Evolutionary conservation across 1,284 basidiomycete species (phyloP).

Genomic region (Apiotrichum laibachii): DNA sequence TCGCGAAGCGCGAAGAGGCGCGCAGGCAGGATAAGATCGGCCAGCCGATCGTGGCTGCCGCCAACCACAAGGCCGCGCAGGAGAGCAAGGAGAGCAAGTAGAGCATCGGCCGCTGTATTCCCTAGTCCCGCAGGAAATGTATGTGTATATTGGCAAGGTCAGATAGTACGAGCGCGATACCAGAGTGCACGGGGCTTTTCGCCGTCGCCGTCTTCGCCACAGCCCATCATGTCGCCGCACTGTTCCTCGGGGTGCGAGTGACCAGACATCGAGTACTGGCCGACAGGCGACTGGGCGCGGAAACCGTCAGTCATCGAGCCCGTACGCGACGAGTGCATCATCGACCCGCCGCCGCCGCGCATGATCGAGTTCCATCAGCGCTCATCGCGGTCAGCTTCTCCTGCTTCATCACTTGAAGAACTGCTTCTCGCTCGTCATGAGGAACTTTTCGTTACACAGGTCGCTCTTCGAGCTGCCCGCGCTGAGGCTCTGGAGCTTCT

Average conservation of each 20-base stretch:
- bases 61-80: no score
- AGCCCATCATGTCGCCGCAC: slow-evolving; percentile 54
- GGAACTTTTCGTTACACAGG: slow-evolving; percentile 82
- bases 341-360: slow-evolving; percentile 1
- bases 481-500: slow-evolving; percentile 72
- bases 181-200: no score
- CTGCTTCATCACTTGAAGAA: slow-evolving; percentile 87
- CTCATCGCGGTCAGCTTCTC: slow-evolving; percentile 60
- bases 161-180: no score
- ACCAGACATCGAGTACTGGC: slow-evolving; percentile 44
- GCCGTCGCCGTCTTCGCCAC: slow-evolving; percentile 55
- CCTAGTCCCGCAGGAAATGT: no score
- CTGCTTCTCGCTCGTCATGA: slow-evolving; percentile 83
- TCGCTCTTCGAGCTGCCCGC: slow-evolving; percentile 85
- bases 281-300: slow-evolving; percentile 59
- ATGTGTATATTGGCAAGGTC: no score
- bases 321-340: slow-evolving; percentile 26
- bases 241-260: slow-evolving; percentile 47
- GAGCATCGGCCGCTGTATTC: no score
- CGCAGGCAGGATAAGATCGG: slow-evolving; percentile 3
- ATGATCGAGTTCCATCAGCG: slow-evolving; percentile 63
- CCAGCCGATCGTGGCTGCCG: no score
- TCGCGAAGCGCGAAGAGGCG: slow-evolving; percentile 13
- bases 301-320: slow-evolving; percentile 66
- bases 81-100: no score